Evolutionary conservation across 331 rosid genomes (phyloP).

Genomic region (Malus hybrid): DNA sequence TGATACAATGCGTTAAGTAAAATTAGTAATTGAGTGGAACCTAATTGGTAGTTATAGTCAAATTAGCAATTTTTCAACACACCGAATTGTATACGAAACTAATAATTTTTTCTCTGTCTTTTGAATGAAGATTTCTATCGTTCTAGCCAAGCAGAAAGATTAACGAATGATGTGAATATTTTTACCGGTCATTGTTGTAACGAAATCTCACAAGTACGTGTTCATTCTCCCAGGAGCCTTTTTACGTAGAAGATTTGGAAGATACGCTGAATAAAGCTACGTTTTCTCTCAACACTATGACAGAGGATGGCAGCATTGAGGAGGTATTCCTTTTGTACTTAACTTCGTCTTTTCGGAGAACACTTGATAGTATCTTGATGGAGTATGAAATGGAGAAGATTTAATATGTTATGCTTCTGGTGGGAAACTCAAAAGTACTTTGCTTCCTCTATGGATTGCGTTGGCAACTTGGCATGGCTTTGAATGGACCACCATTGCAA

Average conservation of each 20-base stretch:
- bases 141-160: neutral
- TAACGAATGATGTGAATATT: neutral
- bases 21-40: no score
- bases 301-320: slow-evolving; percentile 70
- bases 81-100: neutral
- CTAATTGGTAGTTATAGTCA: no score
- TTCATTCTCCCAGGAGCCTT: slow-evolving; percentile 33
- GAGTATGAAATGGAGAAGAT: neutral
- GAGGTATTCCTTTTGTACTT: slow-evolving; percentile 35
- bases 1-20: no score
- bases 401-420: neutral
- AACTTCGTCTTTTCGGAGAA: no score
- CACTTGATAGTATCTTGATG: neutral
- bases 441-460: neutral
- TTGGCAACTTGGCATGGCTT: no score
- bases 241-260: slow-evolving; percentile 76
- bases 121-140: neutral
- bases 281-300: slow-evolving; percentile 41
- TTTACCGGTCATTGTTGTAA: neutral
- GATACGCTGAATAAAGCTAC: slow-evolving; percentile 33
- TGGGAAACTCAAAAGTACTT: neutral
- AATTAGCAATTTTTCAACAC: neutral
- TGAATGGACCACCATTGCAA: neutral
- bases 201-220: neutral
- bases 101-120: neutral